Percentiles rank a stretch among this genome's conserved stretches.
Evolutionary conservation across 768 basidiomycete species (phyloP).

Genomic region (Gloeostereum incarnatum): DNA sequence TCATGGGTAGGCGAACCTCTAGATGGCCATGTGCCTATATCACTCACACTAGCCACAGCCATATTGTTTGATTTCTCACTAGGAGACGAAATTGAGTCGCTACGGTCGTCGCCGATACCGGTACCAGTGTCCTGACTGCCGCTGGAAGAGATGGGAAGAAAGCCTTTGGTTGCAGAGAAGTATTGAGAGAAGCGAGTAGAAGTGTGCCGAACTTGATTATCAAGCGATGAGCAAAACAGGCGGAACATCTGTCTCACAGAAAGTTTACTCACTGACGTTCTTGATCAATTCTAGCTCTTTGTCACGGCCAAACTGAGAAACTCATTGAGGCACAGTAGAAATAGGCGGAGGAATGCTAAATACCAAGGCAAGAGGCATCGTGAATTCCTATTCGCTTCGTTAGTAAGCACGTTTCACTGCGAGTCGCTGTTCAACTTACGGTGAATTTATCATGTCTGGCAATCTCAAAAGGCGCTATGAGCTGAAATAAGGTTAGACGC

Average conservation of each 20-base stretch:
- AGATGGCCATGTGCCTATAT: constrained; percentile 1
- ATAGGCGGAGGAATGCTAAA: constrained; percentile 8
- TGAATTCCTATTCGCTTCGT: constrained; percentile 42
- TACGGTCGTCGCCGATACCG: constrained; percentile 25
- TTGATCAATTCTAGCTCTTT: constrained; percentile 61
- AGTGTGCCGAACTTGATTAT: constrained; percentile 31
- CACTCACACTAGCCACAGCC: background rate
- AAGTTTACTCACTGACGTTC: constrained; percentile 44
- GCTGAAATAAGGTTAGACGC: constrained; percentile 23
- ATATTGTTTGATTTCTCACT: constrained; percentile 25
- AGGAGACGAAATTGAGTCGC: constrained; percentile 32
- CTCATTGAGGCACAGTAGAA: constrained; percentile 1
- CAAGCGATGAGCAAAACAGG: background rate
- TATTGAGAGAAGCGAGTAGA: constrained; percentile 56
- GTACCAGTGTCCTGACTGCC: constrained; percentile 20
- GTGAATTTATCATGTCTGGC: constrained; percentile 55
- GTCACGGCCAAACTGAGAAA: constrained; percentile 54
- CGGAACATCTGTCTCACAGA: too few species aligned
- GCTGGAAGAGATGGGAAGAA: constrained; percentile 24
- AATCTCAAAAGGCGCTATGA: constrained; percentile 63
- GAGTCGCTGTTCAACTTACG: constrained; percentile 25
- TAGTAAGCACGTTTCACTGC: background rate
- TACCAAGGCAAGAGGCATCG: constrained; percentile 59
- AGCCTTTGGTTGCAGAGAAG: constrained; percentile 32
- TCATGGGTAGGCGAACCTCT: constrained; percentile 15